phyloP scores from a whole-genome alignment of 192 early-diverging fungal species.

The Coemansia aciculifera region DNA sequence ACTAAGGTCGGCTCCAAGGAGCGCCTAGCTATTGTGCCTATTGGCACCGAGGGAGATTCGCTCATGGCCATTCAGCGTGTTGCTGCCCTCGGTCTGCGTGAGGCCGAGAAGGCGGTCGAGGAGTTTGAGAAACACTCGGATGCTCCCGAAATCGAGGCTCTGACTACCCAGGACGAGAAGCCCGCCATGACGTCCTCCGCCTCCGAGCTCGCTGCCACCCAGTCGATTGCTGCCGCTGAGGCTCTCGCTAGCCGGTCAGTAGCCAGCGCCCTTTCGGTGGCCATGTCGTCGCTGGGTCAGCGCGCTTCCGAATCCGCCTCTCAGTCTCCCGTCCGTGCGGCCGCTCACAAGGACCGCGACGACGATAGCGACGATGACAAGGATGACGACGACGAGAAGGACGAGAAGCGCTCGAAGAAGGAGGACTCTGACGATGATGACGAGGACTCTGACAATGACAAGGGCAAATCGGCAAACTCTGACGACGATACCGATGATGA shows the following conservation, averaged over 20 bases:
- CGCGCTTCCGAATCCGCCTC: background rate
- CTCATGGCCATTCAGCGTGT: conserved; percentile 38
- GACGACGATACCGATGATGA: conserved; percentile 12
- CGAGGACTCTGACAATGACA: conserved; percentile 23
- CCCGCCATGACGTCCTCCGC: background rate
- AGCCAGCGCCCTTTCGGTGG: background rate
- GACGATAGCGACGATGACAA: conserved; percentile 1
- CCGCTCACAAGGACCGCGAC: conserved; percentile 3
- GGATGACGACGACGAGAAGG: background rate
- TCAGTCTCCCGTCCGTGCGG: background rate
- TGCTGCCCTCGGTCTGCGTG: conserved; percentile 36
- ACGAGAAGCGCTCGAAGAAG: background rate
- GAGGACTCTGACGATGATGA: conserved; percentile 14
- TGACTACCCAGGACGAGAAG: conserved; percentile 25
- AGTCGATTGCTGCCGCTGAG: background rate
- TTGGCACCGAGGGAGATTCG: conserved; percentile 9
- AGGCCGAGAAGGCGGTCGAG: conserved; percentile 37
- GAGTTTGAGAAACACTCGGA: conserved; percentile 40
- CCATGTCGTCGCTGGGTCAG: conserved; percentile 8
- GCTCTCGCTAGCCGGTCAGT: background rate
- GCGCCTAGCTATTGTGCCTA: background rate
- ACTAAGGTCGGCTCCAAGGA: background rate
- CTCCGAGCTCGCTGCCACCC: background rate
- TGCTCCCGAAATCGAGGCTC: conserved; percentile 18
- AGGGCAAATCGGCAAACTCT: conserved; percentile 4